Conservation (phyloP, 73 alveolate genomes). For the Tetrahymena borealis region DNA sequence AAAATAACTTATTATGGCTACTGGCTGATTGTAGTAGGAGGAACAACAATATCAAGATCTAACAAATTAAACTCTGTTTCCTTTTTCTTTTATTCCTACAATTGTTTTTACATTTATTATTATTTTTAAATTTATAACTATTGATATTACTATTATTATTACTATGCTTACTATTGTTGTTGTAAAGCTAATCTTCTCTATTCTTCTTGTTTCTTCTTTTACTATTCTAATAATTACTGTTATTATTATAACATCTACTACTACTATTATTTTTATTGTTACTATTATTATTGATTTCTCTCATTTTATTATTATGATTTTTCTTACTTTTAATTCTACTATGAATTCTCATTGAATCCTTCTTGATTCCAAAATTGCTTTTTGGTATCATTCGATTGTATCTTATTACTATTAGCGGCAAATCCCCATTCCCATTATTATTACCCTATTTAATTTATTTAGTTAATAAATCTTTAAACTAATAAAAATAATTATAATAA, state of each 20-base stretch:
- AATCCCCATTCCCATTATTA: background rate
- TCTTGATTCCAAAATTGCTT: background rate
- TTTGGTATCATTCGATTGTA: background rate
- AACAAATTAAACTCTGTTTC: background rate
- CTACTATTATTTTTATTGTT: background rate
- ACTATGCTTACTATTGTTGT: background rate
- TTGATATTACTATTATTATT: background rate
- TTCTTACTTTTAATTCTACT: background rate
- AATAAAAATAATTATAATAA: no score
- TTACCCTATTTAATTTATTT: background rate
- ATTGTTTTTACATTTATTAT: no score
- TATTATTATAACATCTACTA: background rate
- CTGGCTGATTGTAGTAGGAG: background rate
- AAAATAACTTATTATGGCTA: background rate
- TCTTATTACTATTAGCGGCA: background rate
- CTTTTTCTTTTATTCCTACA: background rate
- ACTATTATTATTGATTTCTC: background rate
- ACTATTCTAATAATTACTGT: no score
- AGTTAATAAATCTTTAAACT: no score
- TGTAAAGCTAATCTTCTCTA: no score
- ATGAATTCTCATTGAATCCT: background rate
- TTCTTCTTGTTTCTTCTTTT: no score
- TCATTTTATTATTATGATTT: background rate
- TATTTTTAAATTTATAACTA: background rate
- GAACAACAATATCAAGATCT: background rate